Conservation (phyloP, 176 grass and related monocot genomes). For the Rhynchospora breviuscula region DNA sequence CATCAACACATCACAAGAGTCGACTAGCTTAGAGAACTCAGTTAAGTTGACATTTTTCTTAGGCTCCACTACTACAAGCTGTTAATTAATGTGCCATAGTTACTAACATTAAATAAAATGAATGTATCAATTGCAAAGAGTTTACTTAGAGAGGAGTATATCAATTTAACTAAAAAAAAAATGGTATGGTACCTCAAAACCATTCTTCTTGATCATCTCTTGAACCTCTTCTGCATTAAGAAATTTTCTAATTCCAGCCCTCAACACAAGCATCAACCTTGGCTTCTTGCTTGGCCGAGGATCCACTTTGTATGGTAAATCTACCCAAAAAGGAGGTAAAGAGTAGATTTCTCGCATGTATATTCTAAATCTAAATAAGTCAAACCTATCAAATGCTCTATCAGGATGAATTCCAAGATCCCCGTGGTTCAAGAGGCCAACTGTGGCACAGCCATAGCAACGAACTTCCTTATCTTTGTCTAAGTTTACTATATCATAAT, state of each 20-base stretch:
- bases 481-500: conserved; percentile 52
- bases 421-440: conserved; percentile 54
- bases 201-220: conserved; percentile 41
- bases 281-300: conserved; percentile 45
- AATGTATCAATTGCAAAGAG: neutral
- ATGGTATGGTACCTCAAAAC: conserved; percentile 41
- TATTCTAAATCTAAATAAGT: conserved; percentile 50
- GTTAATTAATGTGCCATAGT: neutral
- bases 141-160: neutral
- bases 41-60: conserved; percentile 57
- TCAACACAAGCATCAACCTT: conserved; percentile 56
- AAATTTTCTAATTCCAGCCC: conserved; percentile 57
- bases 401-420: conserved; percentile 60
- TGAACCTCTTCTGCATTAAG: conserved; percentile 67
- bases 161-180: neutral
- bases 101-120: neutral
- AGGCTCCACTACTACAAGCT: conserved; percentile 50
- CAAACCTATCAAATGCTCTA: conserved; percentile 30
- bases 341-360: conserved; percentile 56
- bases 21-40: conserved; percentile 51
- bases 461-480: conserved; percentile 56
- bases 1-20: conserved; percentile 71
- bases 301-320: conserved; percentile 26
- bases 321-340: conserved; percentile 28
- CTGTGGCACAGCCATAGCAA: conserved; percentile 49